Evolutionary conservation across 257 asterid genomes (phyloP).

Genomic region (Fraxinus quadrangulata): DNA sequence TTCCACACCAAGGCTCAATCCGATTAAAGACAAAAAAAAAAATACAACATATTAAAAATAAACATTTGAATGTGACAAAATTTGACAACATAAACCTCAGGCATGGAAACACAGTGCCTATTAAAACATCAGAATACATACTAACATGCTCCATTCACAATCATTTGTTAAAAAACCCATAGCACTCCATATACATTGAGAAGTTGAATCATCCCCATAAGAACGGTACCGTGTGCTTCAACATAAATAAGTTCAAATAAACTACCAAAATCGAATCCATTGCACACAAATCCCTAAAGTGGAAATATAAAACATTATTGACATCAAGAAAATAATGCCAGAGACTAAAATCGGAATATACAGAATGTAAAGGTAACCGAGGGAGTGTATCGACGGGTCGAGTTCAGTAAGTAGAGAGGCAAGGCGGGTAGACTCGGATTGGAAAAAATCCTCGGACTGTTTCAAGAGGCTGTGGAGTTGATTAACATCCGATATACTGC

Average conservation of each 20-base stretch:
- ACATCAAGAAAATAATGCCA: background rate
- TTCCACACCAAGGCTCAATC: no score
- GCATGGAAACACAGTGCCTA: background rate
- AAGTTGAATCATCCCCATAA: no score
- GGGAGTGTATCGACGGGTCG: constrained; percentile 72
- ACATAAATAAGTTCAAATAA: no score
- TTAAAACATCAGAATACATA: background rate
- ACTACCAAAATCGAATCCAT: background rate
- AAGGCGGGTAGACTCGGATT: constrained; percentile 56
- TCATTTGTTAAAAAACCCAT: no score
- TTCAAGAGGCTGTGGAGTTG: constrained; percentile 70
- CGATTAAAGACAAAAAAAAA: no score
- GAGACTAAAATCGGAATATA: constrained; percentile 22
- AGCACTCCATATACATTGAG: no score
- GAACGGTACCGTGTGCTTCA: no score
- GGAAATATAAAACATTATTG: background rate
- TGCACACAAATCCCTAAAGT: background rate
- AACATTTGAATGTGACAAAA: no score
- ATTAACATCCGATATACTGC: constrained; percentile 48
- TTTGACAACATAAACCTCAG: no score
- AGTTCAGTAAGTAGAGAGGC: constrained; percentile 65
- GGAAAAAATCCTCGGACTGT: constrained; percentile 73
- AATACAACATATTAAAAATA: no score
- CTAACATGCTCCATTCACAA: background rate
- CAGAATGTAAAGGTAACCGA: constrained; percentile 81